A percentile compares a stretch with the other conserved stretches of the same genome.
Evolutionary conservation across 163 green algal genomes (phyloP).

Genomic region (Chlorella variabilis): DNA sequence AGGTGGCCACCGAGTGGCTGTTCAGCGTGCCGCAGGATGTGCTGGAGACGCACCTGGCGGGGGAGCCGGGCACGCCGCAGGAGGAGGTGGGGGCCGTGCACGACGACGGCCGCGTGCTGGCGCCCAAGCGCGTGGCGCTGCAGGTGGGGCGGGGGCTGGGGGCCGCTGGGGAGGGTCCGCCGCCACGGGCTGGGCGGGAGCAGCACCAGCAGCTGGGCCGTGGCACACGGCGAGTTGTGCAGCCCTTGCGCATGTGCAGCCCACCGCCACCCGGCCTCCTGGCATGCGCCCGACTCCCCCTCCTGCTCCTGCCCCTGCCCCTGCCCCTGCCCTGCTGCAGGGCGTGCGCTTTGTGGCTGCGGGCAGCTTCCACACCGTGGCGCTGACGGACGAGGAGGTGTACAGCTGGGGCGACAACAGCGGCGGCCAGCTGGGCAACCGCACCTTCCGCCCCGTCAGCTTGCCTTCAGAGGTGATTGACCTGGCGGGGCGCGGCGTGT

Average conservation of each 20-base stretch:
- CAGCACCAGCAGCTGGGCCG: too few relatives aligned
- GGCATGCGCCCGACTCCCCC: too few relatives aligned
- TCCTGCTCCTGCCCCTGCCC: not conserved
- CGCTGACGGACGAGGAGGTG: conserved; percentile 68
- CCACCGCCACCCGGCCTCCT: too few relatives aligned
- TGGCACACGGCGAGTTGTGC: too few relatives aligned
- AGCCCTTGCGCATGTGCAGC: too few relatives aligned
- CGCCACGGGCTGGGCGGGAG: too few relatives aligned
- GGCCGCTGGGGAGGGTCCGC: not conserved
- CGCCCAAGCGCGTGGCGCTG: conserved; percentile 58
- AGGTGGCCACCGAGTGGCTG: conserved; percentile 90
- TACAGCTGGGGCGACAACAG: conserved; percentile 78
- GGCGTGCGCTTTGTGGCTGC: conserved; percentile 72
- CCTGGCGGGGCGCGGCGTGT: conserved; percentile 44
- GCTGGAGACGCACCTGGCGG: conserved; percentile 62
- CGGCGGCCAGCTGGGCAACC: conserved; percentile 74
- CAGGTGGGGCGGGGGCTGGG: conserved; percentile 36
- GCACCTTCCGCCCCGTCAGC: conserved; percentile 48
- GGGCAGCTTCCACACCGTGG: conserved; percentile 80
- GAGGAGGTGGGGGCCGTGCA: conserved; percentile 26
- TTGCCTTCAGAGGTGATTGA: conserved; percentile 57
- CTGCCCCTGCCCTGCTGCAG: conserved; percentile 44
- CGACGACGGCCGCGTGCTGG: conserved; percentile 39
- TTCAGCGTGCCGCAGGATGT: conserved; percentile 65
- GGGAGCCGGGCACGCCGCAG: conserved; percentile 54